Conservation (phyloP, 75 land plant genomes). For the Isoetes taiwanensis region DNA sequence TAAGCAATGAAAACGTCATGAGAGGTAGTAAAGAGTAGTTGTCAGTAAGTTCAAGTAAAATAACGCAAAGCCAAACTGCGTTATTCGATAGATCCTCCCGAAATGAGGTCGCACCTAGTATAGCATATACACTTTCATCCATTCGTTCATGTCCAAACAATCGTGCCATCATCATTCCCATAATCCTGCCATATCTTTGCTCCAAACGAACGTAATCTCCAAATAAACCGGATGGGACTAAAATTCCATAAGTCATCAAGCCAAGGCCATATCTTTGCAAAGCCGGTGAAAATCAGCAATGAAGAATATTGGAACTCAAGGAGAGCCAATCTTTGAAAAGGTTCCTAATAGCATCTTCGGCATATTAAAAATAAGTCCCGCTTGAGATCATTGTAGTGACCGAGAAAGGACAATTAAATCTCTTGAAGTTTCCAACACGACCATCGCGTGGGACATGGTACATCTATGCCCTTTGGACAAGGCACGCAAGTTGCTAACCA, state of each 20-base stretch:
- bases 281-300: constrained; percentile 46
- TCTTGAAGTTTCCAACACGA: constrained; percentile 65
- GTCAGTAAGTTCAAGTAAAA: constrained; percentile 74
- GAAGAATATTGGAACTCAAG: constrained; percentile 39
- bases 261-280: constrained; percentile 54
- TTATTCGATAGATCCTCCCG: constrained; percentile 69
- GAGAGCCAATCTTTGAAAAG: constrained; percentile 48
- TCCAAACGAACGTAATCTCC: constrained; percentile 62
- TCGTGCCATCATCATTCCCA: constrained; percentile 47
- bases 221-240: constrained; percentile 69
- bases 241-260: constrained; percentile 68
- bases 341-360: constrained; percentile 79
- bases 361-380: constrained; percentile 72
- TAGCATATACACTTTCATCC: constrained; percentile 68
- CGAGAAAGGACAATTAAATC: constrained; percentile 67
- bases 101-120: constrained; percentile 74
- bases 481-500: constrained; percentile 57
- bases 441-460: constrained; percentile 65
- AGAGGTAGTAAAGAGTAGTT: constrained; percentile 57
- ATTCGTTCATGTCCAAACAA: constrained; percentile 3
- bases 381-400: constrained; percentile 85
- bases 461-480: constrained; percentile 29
- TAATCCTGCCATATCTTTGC: constrained; percentile 54
- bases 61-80: constrained; percentile 82
- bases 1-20: constrained; percentile 57